Percentiles rank a stretch among this genome's conserved stretches.
Conservation (phyloP, 2,329 filamentous ascomycete genomes). For the Passalora sequoiae region DNA sequence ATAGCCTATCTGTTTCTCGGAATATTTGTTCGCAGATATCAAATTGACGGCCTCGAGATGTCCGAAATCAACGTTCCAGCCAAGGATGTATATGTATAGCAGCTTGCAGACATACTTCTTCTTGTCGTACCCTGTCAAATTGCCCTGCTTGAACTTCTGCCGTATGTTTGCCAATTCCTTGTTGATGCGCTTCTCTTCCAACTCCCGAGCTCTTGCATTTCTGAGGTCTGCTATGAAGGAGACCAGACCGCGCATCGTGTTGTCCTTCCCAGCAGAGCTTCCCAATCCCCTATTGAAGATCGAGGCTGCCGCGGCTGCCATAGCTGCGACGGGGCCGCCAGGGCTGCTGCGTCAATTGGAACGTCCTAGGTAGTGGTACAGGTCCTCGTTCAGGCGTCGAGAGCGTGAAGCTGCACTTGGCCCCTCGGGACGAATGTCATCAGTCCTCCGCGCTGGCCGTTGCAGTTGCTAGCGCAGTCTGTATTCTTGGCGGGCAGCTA, state of each 20-base stretch:
- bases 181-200: slow-evolving; percentile 99
- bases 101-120: slow-evolving; percentile 99
- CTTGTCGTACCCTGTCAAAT: slow-evolving; percentile 92
- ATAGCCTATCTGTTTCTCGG: slow-evolving; percentile 98
- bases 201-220: slow-evolving; percentile 87
- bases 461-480: not conserved
- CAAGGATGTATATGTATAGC: slow-evolving; percentile 97
- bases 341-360: slow-evolving; percentile 15
- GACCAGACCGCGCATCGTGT: slow-evolving; percentile 62
- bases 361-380: not conserved
- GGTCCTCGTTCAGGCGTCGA: not conserved
- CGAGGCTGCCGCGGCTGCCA: slow-evolving; percentile 32
- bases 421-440: not conserved
- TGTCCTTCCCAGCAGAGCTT: slow-evolving; percentile 32
- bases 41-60: slow-evolving; percentile 97
- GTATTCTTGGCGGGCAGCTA: not conserved
- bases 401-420: not conserved
- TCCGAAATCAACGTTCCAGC: slow-evolving; percentile 98
- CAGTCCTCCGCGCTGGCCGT: not conserved
- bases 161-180: slow-evolving; percentile 98
- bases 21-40: slow-evolving; percentile 94
- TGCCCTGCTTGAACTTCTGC: slow-evolving; percentile 89
- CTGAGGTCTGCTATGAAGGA: slow-evolving; percentile 97
- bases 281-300: slow-evolving; percentile 34
- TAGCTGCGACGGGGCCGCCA: slow-evolving; percentile 24